Conservation (phyloP, 1,284 basidiomycete genomes). For the Sanghuangporus baumii region DNA sequence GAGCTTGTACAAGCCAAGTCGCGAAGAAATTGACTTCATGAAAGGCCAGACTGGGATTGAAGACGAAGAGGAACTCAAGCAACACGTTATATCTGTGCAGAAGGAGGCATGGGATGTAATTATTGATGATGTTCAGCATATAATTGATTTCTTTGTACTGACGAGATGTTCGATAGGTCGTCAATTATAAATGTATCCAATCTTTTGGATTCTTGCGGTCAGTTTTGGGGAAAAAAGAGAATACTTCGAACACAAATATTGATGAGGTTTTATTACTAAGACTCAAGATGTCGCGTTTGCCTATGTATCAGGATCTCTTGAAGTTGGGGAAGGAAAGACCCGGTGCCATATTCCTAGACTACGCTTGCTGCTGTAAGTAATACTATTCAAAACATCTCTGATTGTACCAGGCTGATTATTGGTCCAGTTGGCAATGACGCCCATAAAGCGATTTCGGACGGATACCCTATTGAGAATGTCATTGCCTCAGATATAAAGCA, state of each 20-base stretch:
- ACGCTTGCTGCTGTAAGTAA: conserved; percentile 29
- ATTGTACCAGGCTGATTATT: neutral
- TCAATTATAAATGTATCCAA: conserved; percentile 17
- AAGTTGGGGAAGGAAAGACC: conserved; percentile 25
- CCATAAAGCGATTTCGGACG: conserved; percentile 22
- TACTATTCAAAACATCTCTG: neutral
- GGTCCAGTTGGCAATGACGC: conserved; percentile 23
- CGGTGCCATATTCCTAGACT: conserved; percentile 26
- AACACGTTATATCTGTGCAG: conserved; percentile 17
- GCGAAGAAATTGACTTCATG: conserved; percentile 15
- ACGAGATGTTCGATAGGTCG: conserved; percentile 4
- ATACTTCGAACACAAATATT: neutral
- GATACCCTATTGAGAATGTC: conserved; percentile 23
- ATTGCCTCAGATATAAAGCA: conserved; percentile 21
- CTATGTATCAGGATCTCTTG: conserved; percentile 24
- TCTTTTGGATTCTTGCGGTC: conserved; percentile 12
- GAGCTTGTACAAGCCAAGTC: conserved; percentile 1
- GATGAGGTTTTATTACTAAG: neutral
- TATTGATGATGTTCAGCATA: neutral
- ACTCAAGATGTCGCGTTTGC: conserved; percentile 23
- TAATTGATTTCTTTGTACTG: neutral
- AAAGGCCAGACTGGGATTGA: conserved; percentile 16
- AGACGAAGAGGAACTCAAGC: conserved; percentile 15
- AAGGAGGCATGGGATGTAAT: conserved; percentile 15
- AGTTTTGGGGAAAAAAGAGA: neutral